Conservation (phyloP, 306 rosid genomes). For the Trichosanthes cucumerina region DNA sequence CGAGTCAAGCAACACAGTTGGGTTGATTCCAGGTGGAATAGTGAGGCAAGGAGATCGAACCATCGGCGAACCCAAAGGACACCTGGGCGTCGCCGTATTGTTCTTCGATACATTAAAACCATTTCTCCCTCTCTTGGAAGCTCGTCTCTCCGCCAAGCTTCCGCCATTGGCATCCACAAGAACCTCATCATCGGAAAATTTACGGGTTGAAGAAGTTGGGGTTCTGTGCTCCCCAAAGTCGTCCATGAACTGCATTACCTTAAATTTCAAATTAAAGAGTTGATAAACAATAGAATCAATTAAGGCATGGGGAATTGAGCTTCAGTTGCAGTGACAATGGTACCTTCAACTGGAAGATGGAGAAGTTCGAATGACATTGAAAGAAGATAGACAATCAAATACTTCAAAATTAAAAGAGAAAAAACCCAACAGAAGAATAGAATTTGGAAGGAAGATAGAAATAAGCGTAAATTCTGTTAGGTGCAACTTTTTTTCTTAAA, state of each 20-base stretch:
- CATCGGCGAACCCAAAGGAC: conserved; percentile 24
- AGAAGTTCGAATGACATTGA: background rate
- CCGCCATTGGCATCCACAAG: conserved; percentile 1
- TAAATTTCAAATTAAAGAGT: no score
- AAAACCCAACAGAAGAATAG: background rate
- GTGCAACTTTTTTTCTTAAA: background rate
- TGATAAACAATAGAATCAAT: no score
- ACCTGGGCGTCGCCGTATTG: conserved; percentile 33
- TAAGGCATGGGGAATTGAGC: background rate
- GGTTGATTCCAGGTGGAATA: conserved; percentile 61
- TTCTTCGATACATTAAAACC: conserved; percentile 47
- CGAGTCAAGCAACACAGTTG: conserved; percentile 64
- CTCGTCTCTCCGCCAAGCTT: conserved; percentile 55
- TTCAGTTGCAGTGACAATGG: background rate
- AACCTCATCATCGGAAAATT: background rate
- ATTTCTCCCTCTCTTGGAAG: conserved; percentile 26
- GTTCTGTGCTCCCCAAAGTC: background rate
- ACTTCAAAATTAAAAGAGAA: background rate
- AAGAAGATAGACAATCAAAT: background rate
- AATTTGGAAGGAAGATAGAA: conserved; percentile 2
- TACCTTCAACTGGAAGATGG: background rate
- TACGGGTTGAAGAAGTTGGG: background rate
- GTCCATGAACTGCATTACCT: background rate
- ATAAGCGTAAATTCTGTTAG: conserved; percentile 4
- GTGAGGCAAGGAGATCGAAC: conserved; percentile 44